Base-by-base conservation (phyloP, 495 filamentous ascomycete genomes). In the Penicillium mononematosum region DNA sequence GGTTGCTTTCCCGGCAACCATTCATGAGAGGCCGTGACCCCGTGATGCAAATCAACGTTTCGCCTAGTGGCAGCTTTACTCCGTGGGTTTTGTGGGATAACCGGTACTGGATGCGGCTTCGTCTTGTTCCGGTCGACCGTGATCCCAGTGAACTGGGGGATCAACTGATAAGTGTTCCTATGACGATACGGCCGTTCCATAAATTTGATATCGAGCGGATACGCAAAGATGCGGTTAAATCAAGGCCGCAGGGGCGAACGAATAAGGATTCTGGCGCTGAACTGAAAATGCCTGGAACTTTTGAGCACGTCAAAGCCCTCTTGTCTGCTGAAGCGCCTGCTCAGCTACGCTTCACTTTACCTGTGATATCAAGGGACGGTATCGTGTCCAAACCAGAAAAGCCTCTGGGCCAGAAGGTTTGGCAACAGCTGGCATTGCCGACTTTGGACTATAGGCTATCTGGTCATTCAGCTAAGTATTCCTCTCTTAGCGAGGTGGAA, bases 21-120 rank as follows among this genome's bases (percentile, higher is more conserved):
- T 80, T 74, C 57, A 70, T 69, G 61, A 68, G 62, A 19, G 60
- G 61, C 22, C 65, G 66, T 16, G 38, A 54, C 3, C 68, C 67
- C 20, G 52, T 53, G 4, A 34, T 55, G 22, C 58, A 58, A 12
- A 4, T 69, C 3, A 45, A 59, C 0, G 24, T 66, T 31, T 47
- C 60, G 12, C 51, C 55, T 5, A 27, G 19, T 12, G 47, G 45
- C 39, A 44, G n/a, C 17, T 62, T 58, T 19, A 59, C 67, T 1
- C 60, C 62, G 1, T 73, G 75, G 71, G 58, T 32, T 3, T 74
- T 94, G 1, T 96, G 85, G 82, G 93, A 98, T 67, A 82, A 87
- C 10, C 82, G 93, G 9, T 96, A 81, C 74, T 98, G 93, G 93
- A 72, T 96, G 36, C 81, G 85, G 4, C 41, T 91, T 11, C 59